phyloP scores from a whole-genome alignment of 2,329 filamentous ascomycete genomes.

The Fusarium aywerte region DNA sequence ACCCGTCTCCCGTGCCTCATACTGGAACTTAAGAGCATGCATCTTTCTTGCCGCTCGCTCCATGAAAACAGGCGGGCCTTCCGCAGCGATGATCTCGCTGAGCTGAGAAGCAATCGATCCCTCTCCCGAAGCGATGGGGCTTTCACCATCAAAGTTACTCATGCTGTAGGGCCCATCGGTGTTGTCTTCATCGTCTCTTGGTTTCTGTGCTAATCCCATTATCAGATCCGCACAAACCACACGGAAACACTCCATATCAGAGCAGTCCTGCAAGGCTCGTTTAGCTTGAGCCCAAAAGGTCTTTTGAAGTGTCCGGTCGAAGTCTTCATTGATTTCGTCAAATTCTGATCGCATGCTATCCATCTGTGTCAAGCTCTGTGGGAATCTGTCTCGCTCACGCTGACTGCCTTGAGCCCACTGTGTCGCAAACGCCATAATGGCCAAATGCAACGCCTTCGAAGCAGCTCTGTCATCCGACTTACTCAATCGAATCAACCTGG shows the following conservation, averaged over 20 bases:
- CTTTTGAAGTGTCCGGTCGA: constrained; percentile 53
- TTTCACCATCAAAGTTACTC: constrained; percentile 33
- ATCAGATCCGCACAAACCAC: constrained; percentile 55
- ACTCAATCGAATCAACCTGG: constrained; percentile 55
- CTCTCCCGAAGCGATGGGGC: constrained; percentile 38
- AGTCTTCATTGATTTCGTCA: constrained; percentile 49
- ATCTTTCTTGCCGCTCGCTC: constrained; percentile 55
- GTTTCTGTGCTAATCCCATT: constrained; percentile 54
- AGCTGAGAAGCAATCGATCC: constrained; percentile 47
- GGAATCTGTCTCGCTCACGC: constrained; percentile 44
- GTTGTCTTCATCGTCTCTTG: constrained; percentile 44
- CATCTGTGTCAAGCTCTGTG: constrained; percentile 38
- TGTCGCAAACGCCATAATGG: constrained; percentile 64
- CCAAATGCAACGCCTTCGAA: constrained; percentile 58
- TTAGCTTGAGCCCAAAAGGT: constrained; percentile 55
- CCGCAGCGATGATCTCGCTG: constrained; percentile 46
- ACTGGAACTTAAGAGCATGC: constrained; percentile 52
- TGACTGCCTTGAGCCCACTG: constrained; percentile 55
- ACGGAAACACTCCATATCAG: constrained; percentile 54
- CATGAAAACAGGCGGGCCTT: constrained; percentile 47
- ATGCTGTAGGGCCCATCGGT: constrained; percentile 25
- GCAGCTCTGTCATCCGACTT: constrained; percentile 56
- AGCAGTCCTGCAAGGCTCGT: constrained; percentile 51
- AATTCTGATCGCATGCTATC: constrained; percentile 42
- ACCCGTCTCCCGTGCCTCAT: constrained; percentile 47